A percentile compares a stretch with the other conserved stretches of the same genome.
Evolutionary conservation across 441 rosid species (phyloP).

Genomic region (Populus trichocarpa): DNA sequence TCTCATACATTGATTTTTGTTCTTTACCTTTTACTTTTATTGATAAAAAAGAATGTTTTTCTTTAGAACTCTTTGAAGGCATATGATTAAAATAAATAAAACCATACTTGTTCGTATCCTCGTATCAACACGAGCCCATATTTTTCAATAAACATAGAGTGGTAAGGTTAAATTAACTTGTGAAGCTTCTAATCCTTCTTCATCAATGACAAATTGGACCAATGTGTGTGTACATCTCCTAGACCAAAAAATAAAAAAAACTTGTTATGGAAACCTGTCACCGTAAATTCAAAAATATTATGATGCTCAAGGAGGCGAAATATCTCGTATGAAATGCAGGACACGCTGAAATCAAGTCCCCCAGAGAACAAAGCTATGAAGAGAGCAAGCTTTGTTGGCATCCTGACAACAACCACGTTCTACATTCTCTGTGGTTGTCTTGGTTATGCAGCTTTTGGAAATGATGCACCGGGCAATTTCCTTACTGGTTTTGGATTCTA

Average conservation of each 20-base stretch:
- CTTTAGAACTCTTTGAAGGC: too few species aligned
- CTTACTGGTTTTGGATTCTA: conserved; percentile 85
- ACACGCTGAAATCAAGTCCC: conserved; percentile 64
- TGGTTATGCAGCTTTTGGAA: conserved; percentile 89
- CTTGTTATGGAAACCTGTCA: neutral
- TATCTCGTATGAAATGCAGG: conserved; percentile 39
- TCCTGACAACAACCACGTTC: conserved; percentile 62
- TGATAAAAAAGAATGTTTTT: too few species aligned
- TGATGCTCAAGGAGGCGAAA: neutral
- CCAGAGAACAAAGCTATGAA: conserved; percentile 86
- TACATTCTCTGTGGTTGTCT: conserved; percentile 71
- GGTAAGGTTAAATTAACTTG: too few species aligned
- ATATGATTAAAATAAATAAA: too few species aligned
- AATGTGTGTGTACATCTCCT: neutral
- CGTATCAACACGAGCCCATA: too few species aligned
- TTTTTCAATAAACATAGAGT: too few species aligned
- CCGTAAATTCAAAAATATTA: neutral
- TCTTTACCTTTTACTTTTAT: too few species aligned
- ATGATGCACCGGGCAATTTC: conserved; percentile 76
- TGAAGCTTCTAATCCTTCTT: neutral
- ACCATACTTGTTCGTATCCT: too few species aligned
- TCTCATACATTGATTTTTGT: too few species aligned
- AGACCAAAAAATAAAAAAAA: neutral
- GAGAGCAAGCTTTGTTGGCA: conserved; percentile 51
- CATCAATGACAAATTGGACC: neutral